Evolutionary conservation across 495 filamentous ascomycete genomes (phyloP), one percentile per base, ranked within the genome.

Genomic region (Neurospora sp.): DNA sequence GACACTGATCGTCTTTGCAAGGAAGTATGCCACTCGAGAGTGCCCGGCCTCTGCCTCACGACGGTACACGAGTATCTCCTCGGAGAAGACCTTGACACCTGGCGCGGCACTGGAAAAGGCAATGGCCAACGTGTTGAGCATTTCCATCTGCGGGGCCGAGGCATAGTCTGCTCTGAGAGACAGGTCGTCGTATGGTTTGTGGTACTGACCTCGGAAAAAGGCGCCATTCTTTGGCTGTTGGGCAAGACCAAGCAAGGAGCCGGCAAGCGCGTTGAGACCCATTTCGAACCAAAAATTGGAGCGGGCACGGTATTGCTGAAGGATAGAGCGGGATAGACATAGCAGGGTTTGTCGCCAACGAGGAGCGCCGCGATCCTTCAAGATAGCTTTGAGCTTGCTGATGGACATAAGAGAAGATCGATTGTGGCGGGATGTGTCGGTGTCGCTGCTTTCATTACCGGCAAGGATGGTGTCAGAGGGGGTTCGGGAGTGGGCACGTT

Each of bases 21-120:
- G 40, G 79, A 86, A 89, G 72, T 89, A 88, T 1, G 88, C 86
- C 44, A 83, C 76, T 31, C 82, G 75, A 69, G 85, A 88, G 75
- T 90, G 88, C 0, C 88, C 86, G 1, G 84, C 81, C 37, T 85
- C 82, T 0, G 85, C 79, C 77, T 89, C 87, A 2, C 87, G 84
- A 38, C 80, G 80, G 72, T 85, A 87, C 41, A 87, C 80, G 16
- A 86, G 76, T 77, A 87, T 85, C 76, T 90, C 87, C 70, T 89
- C 87, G 9, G 86, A 87, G 75, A 88, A 89, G 61, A 86, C 79
- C 70, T 82, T 83, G 41, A 89, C 87, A 8, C 84, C 86, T 1
- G 88, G 85, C 0, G 88, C 83, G 39, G 82, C 83, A 14, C 86
- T 82, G 4, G 85, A 84, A 5, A 88, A 84, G n/a, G 87, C 85